phyloP scores from a whole-genome alignment of 2,329 filamentous ascomycete genomes.

The Verticillium isaacii region DNA sequence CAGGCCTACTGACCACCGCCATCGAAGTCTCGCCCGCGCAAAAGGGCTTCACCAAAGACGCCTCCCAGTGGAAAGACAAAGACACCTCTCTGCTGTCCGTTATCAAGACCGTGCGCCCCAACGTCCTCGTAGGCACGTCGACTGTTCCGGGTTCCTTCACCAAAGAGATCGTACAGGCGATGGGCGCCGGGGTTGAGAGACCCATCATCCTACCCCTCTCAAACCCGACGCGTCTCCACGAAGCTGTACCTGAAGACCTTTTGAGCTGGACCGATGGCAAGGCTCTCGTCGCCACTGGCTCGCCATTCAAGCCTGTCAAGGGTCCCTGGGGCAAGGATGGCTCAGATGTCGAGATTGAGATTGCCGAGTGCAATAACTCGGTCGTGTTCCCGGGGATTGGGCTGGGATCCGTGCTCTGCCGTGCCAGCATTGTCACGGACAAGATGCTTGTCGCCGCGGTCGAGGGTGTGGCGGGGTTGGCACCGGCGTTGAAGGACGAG shows the following conservation, averaged over 20 bases:
- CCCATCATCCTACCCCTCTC: conserved; percentile 80
- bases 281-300: conserved; percentile 77
- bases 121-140: conserved; percentile 80
- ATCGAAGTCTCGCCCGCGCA: conserved; percentile 64
- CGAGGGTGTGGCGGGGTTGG: conserved; percentile 64
- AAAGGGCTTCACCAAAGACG: conserved; percentile 58
- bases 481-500: conserved; percentile 62
- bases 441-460: conserved; percentile 79
- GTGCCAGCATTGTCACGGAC: conserved; percentile 63
- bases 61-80: conserved; percentile 57
- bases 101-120: conserved; percentile 67
- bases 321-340: conserved; percentile 48
- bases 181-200: conserved; percentile 66
- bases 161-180: conserved; percentile 66
- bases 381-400: conserved; percentile 84
- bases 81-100: conserved; percentile 59
- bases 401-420: conserved; percentile 69
- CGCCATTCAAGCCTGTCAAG: conserved; percentile 72
- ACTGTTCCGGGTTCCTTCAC: conserved; percentile 75
- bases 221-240: conserved; percentile 80
- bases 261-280: conserved; percentile 74
- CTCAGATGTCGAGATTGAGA: conserved; percentile 36
- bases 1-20: conserved; percentile 65
- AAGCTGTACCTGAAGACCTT: conserved; percentile 73
- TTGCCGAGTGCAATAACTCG: conserved; percentile 85